Base-by-base conservation (phyloP, 2,329 filamentous ascomycete genomes). In the Epichloe brachyelytri region DNA sequence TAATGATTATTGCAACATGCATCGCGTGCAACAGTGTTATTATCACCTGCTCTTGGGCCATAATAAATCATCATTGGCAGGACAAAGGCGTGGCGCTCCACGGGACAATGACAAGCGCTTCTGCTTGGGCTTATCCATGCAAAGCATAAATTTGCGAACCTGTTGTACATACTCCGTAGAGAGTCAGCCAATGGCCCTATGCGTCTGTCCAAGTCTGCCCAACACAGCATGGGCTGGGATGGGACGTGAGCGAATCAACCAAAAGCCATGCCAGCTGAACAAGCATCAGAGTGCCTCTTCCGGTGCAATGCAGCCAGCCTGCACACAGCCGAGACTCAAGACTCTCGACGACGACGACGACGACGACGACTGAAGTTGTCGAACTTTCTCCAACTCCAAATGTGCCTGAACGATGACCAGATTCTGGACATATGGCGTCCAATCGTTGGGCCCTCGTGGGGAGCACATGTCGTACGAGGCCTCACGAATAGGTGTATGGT, bases 91-190 rank as follows among this genome's bases (percentile, higher is more conserved):
- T 46, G 44, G 44, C 34, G 22, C 43, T 36, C 19, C 10, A 17
- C 30, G 36, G 30, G 19, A 36, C 44, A 46, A 37, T 26, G 15
- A 15, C 44, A 22, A 46, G 44, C 33, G 44, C 33, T 46, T 46
- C 6, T 40, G 20, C 39, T 40, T 48, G 46, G 46, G n/a, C 34
- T n/a, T n/a, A 20, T 20, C n/a, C 46, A 39, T 48, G 46, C 46
- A 48, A 48, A 40, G 36, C 46, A 48, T 48, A 48, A 48, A 33
- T 48, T 40, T 17, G 46, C 46, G 34, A 48, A 20, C 46, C 22
- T 48, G 46, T 48, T 36, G 36, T 40, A 26, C 22, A 26, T 8
- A 7, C 7, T 26, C 22, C 6, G 22, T 26, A 26, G 22, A 20
- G 2, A 19, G 44, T 15, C 44, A 15, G 44, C 17, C 44, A 22